These are phyloP conservation scores for Amanita rimosa DNA, from an alignment of 768 basidiomycete genomes.

Conservation along the genomic window DNA sequence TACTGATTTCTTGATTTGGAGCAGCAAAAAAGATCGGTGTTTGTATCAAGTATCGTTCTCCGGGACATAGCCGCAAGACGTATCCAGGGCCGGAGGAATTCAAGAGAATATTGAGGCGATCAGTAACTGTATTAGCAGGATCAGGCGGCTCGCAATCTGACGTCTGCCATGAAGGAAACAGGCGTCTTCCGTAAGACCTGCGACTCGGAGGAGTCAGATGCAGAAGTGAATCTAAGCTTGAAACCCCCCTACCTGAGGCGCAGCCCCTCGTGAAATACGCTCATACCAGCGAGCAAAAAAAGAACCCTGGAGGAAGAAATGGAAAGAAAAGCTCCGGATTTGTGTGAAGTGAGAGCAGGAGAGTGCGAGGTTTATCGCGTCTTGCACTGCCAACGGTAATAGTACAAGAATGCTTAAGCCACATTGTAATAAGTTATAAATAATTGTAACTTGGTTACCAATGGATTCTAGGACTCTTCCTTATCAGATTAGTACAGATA, in stretches of 20 bases:
- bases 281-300: neutral
- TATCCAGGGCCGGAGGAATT: conserved; percentile 59
- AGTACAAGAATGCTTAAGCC: no score
- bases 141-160: conserved; percentile 30
- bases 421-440: no score
- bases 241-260: neutral
- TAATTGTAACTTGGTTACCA: no score
- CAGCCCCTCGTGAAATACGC: neutral
- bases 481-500: no score
- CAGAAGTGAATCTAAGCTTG: neutral
- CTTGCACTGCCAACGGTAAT: no score
- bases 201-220: no score
- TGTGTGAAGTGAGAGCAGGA: no score
- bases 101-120: conserved; percentile 54
- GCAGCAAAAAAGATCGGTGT: conserved; percentile 58
- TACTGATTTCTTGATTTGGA: conserved; percentile 72
- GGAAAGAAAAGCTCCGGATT: no score
- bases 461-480: no score
- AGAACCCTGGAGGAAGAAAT: no score
- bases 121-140: conserved; percentile 50
- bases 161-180: conserved; percentile 5
- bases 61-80: conserved; percentile 54
- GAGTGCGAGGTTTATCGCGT: no score
- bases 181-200: neutral
- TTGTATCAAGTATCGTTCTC: conserved; percentile 48